phyloP scores from a whole-genome alignment of 2,329 filamentous ascomycete genomes.

The Elsinoe batatas region DNA sequence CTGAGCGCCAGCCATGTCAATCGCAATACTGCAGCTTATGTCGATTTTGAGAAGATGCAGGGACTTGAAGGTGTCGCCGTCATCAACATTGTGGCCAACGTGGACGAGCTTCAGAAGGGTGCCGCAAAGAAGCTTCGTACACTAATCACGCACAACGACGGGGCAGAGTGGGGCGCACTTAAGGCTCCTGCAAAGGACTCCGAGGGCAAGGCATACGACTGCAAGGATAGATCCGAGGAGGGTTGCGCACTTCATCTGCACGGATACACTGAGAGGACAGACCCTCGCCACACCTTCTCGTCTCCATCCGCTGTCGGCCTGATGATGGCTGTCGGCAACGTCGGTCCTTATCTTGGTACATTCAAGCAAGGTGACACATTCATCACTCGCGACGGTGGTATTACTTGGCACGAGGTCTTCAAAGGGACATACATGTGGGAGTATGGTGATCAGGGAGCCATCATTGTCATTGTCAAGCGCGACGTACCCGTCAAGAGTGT shows the following conservation, averaged over 20 bases:
- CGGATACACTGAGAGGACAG: conserved; percentile 81
- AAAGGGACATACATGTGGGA: conserved; percentile 89
- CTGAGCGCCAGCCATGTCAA: conserved; percentile 75
- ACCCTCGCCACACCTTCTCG: conserved; percentile 76
- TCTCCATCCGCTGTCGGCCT: conserved; percentile 80
- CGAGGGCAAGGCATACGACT: conserved; percentile 62
- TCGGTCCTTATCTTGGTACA: conserved; percentile 60
- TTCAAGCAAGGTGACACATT: conserved; percentile 76
- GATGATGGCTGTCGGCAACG: conserved; percentile 86
- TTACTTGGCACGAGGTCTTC: conserved; percentile 75
- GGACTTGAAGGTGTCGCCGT: conserved; percentile 83
- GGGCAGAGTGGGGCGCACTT: conserved; percentile 73
- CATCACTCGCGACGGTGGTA: conserved; percentile 81
- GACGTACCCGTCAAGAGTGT: conserved; percentile 56
- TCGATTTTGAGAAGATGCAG: conserved; percentile 93
- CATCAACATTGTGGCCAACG: conserved; percentile 76
- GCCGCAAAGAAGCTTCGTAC: conserved; percentile 73
- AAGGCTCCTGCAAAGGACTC: conserved; percentile 60
- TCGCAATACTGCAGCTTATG: conserved; percentile 63
- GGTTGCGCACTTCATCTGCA: conserved; percentile 86
- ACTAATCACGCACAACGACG: conserved; percentile 93
- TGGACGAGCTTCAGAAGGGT: conserved; percentile 51
- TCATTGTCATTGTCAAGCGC: conserved; percentile 77
- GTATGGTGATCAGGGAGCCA: conserved; percentile 88
- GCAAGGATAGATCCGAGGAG: conserved; percentile 48